phyloP scores from a whole-genome alignment of 2,329 filamentous ascomycete species.

The Phaeophleospora eucalypticola region DNA sequence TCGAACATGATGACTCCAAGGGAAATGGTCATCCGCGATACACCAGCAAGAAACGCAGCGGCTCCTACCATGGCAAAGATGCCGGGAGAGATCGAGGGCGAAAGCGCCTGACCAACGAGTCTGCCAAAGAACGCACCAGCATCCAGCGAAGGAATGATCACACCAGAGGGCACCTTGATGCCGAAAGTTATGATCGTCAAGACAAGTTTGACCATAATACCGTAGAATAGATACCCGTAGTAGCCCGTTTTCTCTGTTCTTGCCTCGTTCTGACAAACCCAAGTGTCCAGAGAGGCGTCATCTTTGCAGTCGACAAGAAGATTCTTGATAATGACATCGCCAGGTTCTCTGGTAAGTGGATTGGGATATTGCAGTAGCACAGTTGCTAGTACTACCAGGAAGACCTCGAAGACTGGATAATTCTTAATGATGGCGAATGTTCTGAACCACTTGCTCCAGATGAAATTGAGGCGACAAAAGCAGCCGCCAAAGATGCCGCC shows the following conservation, averaged over 20 bases:
- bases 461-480: conserved; percentile 56
- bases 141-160: conserved; percentile 58
- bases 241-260: conserved; percentile 39
- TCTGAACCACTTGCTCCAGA: conserved; percentile 55
- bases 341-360: conserved; percentile 51
- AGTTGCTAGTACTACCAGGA: conserved; percentile 51
- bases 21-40: conserved; percentile 56
- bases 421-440: conserved; percentile 50
- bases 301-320: conserved; percentile 53
- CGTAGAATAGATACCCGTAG: conserved; percentile 50
- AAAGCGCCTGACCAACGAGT: conserved; percentile 46
- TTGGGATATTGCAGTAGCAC: conserved; percentile 55
- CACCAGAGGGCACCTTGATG: conserved; percentile 57
- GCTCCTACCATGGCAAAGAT: conserved; percentile 61
- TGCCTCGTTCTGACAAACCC: conserved; percentile 51
- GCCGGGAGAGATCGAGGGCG: conserved; percentile 48
- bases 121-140: conserved; percentile 57
- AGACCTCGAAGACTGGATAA: conserved; percentile 54
- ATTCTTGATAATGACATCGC: conserved; percentile 54
- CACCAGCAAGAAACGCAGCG: conserved; percentile 56
- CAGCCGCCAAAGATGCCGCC: conserved; percentile 58
- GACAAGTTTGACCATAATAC: conserved; percentile 52
- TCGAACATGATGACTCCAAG: conserved; percentile 61
- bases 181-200: conserved; percentile 58
- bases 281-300: conserved; percentile 34